Evolutionary conservation across 192 early-diverging fungal genomes (phyloP).

Genomic region (Paraglomus brasilianum): DNA sequence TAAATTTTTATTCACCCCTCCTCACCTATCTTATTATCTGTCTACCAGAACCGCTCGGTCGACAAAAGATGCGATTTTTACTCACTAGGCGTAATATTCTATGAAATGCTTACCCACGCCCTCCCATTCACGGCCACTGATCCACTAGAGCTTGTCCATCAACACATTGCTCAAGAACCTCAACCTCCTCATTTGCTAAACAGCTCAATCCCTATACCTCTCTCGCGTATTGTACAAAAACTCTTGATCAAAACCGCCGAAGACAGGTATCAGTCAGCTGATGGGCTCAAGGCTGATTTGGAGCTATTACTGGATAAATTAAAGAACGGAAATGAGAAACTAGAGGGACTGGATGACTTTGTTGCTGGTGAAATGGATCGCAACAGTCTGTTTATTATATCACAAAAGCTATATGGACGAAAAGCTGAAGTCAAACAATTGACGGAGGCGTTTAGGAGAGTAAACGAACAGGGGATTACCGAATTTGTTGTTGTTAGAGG

Average conservation of each 20-base stretch:
- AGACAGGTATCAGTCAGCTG: conserved; percentile 40
- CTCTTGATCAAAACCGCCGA: conserved; percentile 38
- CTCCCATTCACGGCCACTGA: conserved; percentile 31
- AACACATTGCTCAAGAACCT: conserved; percentile 29
- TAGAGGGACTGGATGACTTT: conserved; percentile 25
- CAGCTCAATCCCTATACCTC: conserved; percentile 10
- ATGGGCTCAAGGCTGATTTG: conserved; percentile 36
- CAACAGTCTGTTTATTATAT: conserved; percentile 34
- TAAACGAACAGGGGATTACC: neutral
- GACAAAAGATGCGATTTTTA: conserved; percentile 43
- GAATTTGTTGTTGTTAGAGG: conserved; percentile 34
- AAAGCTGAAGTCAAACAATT: conserved; percentile 26
- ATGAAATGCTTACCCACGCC: conserved; percentile 34
- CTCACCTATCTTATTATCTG: too few relatives aligned
- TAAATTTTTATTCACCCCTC: too few relatives aligned
- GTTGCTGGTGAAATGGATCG: conserved; percentile 33
- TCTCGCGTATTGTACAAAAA: conserved; percentile 33
- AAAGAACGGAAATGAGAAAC: neutral
- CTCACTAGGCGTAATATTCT: conserved; percentile 35
- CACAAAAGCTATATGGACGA: conserved; percentile 37
- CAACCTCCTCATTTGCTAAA: conserved; percentile 17
- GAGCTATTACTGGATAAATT: neutral
- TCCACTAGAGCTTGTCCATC: conserved; percentile 35
- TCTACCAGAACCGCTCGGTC: conserved; percentile 23
- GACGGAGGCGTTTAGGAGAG: conserved; percentile 26